Evolutionary conservation across 164 flowering plant species (phyloP), one percentile per base, ranked within the genome.

Genomic region (Paratinospora sagittata): DNA sequence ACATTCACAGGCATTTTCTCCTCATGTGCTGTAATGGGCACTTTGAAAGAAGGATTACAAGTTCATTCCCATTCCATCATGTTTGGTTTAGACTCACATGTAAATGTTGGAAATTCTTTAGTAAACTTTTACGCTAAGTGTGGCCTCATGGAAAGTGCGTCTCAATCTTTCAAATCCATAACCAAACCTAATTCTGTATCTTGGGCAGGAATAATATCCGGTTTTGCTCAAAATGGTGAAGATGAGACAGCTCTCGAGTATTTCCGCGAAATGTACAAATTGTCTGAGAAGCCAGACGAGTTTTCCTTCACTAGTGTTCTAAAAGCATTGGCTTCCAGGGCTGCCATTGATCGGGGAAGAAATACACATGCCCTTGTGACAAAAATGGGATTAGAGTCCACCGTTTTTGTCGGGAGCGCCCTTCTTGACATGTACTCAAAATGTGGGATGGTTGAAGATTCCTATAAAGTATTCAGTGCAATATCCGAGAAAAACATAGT

Each of bases 381-480:
- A 4, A 71, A 71, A 61, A 30, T 64, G 62, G 73, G 73, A 16
- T 11, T 63, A 27, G 67, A 63, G 23, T 49, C 14, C 43, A 63
- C 60, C 43, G 61, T 64, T 19, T 63, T 61, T 47, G 62, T 63
- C 43, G 73, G 73, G 13, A 71, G 55, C 45, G 67, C 73, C 27
- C 58, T 63, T 9, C 27, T 71, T 45, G 73, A 71, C 68, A 63
- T 71, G 68, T 71, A 71, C 14, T 45, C 73, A 6, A 71, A 71
- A 64, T 63, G 67, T 10, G 73, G 73, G 27, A 63, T 63, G 13
- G 60, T 71, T 27, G 68, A 71, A 49, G 68, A 64, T 64, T 45
- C 73, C n/a, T 26, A 17, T n/a, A 27, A 71, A 63, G 61, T 71
- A 3, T 71, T 71, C n/a, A 5, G 3, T 3, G 45, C 45, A 23